Evolutionary conservation across 208 protist species (phyloP).

Genomic region (Leishmania guyanensis): DNA sequence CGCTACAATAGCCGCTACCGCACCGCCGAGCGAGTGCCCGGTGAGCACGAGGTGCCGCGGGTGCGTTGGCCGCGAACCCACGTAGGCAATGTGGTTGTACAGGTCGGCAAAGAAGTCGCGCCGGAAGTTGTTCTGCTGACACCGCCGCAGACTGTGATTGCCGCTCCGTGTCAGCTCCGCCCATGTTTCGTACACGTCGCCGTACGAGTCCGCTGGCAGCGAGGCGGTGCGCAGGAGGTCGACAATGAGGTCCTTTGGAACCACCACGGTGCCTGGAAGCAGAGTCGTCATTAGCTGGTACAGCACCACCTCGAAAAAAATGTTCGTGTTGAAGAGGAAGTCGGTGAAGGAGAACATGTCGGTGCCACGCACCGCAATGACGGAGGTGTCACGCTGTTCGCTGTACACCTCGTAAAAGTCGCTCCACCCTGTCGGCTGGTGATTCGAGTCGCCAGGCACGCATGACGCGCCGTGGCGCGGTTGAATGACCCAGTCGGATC

Average conservation of each 20-base stretch:
- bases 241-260: constrained; percentile 64
- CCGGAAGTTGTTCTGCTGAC: constrained; percentile 76
- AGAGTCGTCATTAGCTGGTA: constrained; percentile 71
- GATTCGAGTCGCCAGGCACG: constrained; percentile 46
- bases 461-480: constrained; percentile 54
- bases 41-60: constrained; percentile 66
- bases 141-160: constrained; percentile 54
- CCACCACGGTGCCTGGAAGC: constrained; percentile 55
- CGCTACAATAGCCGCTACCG: constrained; percentile 72
- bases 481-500: constrained; percentile 66
- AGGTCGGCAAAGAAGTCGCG: constrained; percentile 80
- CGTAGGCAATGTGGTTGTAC: constrained; percentile 72
- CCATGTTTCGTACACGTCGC: constrained; percentile 22
- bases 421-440: constrained; percentile 56
- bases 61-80: constrained; percentile 32
- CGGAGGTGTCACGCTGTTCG: constrained; percentile 48
- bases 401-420: constrained; percentile 83
- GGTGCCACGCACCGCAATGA: constrained; percentile 76
- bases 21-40: constrained; percentile 82
- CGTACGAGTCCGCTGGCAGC: constrained; percentile 32
- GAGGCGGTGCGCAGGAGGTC: constrained; percentile 65
- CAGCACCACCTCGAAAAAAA: constrained; percentile 78
- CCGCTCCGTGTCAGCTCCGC: constrained; percentile 22
- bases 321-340: constrained; percentile 77
- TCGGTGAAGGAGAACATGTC: constrained; percentile 75